These are phyloP conservation scores for Podospora didyma DNA, from an alignment of 495 filamentous ascomycete genomes.

Conservation along the genomic window DNA sequence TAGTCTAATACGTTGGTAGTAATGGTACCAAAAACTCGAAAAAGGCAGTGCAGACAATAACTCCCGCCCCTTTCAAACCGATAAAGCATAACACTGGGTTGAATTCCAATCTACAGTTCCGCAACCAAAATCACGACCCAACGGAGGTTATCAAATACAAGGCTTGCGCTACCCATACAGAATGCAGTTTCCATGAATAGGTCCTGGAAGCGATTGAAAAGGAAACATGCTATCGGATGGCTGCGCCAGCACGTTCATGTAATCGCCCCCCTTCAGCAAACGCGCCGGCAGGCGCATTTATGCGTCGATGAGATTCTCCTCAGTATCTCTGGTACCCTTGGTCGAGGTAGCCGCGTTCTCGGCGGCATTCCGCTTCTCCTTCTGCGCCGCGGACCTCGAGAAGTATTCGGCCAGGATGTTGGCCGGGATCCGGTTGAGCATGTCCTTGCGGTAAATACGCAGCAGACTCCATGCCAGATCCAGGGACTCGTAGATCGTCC, in stretches of 20 bases:
- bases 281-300: constrained; percentile 27
- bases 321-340: constrained; percentile 59
- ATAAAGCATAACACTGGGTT: constrained; percentile 2
- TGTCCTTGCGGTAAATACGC: constrained; percentile 92
- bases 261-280: not conserved
- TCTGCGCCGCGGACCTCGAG: constrained; percentile 52
- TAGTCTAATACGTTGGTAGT: too few relatives aligned
- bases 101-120: constrained; percentile 22
- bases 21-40: not conserved
- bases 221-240: not conserved
- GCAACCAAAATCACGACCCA: constrained; percentile 10
- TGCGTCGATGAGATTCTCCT: constrained; percentile 67
- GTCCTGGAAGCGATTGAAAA: not conserved
- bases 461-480: constrained; percentile 95
- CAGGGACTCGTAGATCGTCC: constrained; percentile 85
- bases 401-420: constrained; percentile 94
- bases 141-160: constrained; percentile 18
- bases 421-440: constrained; percentile 95
- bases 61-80: not conserved
- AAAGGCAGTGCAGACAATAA: not conserved
- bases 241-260: not conserved
- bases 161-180: constrained; percentile 11
- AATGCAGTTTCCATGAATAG: constrained; percentile 12
- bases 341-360: constrained; percentile 33
- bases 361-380: constrained; percentile 44